Evolutionary conservation across 1,284 basidiomycete genomes (phyloP).

Genomic region (Puccinia brachypodii): DNA sequence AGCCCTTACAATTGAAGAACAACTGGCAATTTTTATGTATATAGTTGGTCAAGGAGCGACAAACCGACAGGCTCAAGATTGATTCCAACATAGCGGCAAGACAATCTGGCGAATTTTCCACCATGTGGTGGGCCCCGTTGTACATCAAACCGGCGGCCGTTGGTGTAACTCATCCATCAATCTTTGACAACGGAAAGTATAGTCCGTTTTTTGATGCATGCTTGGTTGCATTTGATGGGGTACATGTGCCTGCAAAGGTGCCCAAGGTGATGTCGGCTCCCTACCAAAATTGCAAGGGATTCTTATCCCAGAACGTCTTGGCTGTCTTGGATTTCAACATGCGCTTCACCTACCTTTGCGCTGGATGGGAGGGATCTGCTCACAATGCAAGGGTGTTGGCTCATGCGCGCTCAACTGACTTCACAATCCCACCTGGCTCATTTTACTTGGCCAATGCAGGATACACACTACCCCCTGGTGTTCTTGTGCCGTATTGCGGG

Average conservation of each 20-base stretch:
- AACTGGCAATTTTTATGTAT: background rate
- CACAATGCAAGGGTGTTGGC: constrained; percentile 55
- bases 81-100: background rate
- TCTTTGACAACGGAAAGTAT: background rate
- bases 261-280: constrained; percentile 45
- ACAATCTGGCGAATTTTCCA: background rate
- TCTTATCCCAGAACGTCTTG: constrained; percentile 55
- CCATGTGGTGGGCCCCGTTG: background rate
- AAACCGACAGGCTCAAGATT: background rate
- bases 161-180: background rate
- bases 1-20: background rate
- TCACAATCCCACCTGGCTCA: constrained; percentile 49
- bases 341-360: constrained; percentile 56
- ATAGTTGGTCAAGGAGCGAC: background rate
- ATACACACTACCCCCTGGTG: background rate
- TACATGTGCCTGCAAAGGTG: constrained; percentile 53
- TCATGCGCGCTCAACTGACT: constrained; percentile 54
- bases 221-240: constrained; percentile 56
- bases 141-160: background rate
- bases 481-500: constrained; percentile 57
- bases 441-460: constrained; percentile 16
- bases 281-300: constrained; percentile 55
- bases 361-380: constrained; percentile 59
- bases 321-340: constrained; percentile 55
- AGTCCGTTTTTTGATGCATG: constrained; percentile 55